Base-by-base conservation (phyloP, 2,329 filamentous ascomycete species). In the Laburnicola sp. region DNA sequence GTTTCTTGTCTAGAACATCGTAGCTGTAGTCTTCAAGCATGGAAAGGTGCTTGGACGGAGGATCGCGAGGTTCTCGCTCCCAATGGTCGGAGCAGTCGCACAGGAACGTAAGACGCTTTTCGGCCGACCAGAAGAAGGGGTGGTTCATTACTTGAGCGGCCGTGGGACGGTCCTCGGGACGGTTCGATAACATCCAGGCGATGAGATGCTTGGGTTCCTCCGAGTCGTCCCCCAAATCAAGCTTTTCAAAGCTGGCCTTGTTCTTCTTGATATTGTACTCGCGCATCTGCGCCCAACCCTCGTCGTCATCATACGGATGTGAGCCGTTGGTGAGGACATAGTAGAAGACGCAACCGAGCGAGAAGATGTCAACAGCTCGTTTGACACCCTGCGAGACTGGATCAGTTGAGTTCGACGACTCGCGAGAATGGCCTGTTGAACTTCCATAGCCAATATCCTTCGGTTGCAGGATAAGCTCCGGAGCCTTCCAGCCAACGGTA, bases 181-280 rank as follows among this genome's bases (percentile, higher is more conserved):
- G 80, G 32, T 84, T 78, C 35, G 79, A 80, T 44, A 89, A 70
- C 94, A 99, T 99, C 52, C 85, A 87, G 27, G 80, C 79, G 56
- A 99, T 91, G 16, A 99, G 80, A 65, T 96, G 88, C 68, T 89
- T 86, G 0, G 94, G 93, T 70, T 97, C 94, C 62, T 85, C 87
- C 0, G 89, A 86, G 61, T 91, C 91, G 60, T 93, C 87, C 23
- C 92, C 92, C 2, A 97, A 81, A 50, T 90, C 85, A 5, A 96
- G 80, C 23, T 82, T 83, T 39, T 82, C 78, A 28, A 96, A 80
- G 63, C 86, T 86, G 70, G 86, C 88, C 51, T 87, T 86, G 58
- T 90, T 89, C 71, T 96, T 95, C 64, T 96, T 91, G 64, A 99
- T 97, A 73, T 99, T 97, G 64, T 95, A 89, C 74, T 99, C 94